A percentile compares a stretch with the other conserved stretches of the same genome.
phyloP scores from a whole-genome alignment of 2,329 filamentous ascomycete genomes.

The Diaporthe longicolla region DNA sequence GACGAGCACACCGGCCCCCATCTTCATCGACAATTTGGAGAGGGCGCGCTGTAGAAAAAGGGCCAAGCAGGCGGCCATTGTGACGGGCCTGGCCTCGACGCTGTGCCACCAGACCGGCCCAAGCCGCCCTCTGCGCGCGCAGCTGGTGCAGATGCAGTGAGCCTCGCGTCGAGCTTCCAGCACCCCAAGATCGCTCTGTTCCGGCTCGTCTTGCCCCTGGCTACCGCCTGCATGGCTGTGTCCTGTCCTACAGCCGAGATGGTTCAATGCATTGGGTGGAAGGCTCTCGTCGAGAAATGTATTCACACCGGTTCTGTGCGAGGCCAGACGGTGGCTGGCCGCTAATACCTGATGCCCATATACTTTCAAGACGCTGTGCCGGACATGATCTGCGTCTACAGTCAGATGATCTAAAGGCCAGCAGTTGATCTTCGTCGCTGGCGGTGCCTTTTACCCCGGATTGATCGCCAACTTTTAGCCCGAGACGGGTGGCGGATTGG shows the following conservation, averaged over 20 bases:
- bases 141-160: constrained; percentile 13
- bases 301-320: neutral
- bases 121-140: neutral
- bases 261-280: neutral
- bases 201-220: neutral
- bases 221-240: neutral
- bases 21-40: neutral
- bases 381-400: constrained; percentile 13
- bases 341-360: constrained; percentile 5
- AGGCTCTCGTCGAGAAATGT: neutral
- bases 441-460: constrained; percentile 3
- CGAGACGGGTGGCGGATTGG: constrained; percentile 1
- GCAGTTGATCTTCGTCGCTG: constrained; percentile 15
- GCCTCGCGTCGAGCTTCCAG: constrained; percentile 16
- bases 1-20: neutral
- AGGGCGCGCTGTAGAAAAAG: neutral
- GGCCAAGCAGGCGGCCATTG: constrained; percentile 14
- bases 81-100: constrained; percentile 29
- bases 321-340: neutral
- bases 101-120: constrained; percentile 7
- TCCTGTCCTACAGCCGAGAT: neutral
- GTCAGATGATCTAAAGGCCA: neutral
- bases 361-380: neutral
- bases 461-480: constrained; percentile 28
- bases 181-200: neutral